Percentiles rank a stretch among this genome's conserved stretches.
Conservation (phyloP, 208 protist genomes). For the Crithidia fasciculata region DNA sequence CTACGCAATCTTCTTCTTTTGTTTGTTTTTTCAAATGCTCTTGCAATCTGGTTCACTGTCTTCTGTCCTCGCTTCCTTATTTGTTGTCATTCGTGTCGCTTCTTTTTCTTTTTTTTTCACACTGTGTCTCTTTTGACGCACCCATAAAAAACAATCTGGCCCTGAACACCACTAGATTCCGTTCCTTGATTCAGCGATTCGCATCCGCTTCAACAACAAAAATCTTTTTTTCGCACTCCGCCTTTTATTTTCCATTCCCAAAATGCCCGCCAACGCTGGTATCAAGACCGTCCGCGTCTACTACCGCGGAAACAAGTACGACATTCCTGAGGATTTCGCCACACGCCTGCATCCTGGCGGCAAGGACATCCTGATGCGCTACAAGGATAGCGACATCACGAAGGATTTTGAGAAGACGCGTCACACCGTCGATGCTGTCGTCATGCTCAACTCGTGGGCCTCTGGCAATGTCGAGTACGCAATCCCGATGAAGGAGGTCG, state of each 20-base stretch:
- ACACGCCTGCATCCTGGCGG: conserved; percentile 34
- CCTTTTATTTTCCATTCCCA: neutral
- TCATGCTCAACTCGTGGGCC: conserved; percentile 23
- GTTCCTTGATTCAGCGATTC: too few species aligned
- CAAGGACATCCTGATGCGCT: conserved; percentile 29
- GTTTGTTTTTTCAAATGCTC: too few species aligned
- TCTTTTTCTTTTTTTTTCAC: too few species aligned
- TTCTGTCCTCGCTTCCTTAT: too few species aligned
- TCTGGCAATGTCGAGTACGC: neutral
- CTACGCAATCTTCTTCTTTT: too few species aligned
- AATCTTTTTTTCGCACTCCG: neutral
- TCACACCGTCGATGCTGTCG: conserved; percentile 23
- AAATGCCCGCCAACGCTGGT: neutral
- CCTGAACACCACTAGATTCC: too few species aligned
- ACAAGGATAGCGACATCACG: conserved; percentile 35
- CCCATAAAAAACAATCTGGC: too few species aligned
- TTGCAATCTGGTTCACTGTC: too few species aligned
- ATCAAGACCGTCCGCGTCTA: conserved; percentile 20
- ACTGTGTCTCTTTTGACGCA: too few species aligned
- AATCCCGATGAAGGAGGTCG: neutral
- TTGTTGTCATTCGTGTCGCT: too few species aligned
- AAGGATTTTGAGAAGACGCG: conserved; percentile 35
- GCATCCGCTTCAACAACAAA: neutral
- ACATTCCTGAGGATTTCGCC: conserved; percentile 31
- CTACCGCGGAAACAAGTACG: conserved; percentile 38